Percentiles rank a stretch among this genome's conserved stretches.
These are phyloP conservation scores for Zalerion maritima DNA, from an alignment of 495 filamentous ascomycete genomes.

Conservation along the genomic window DNA sequence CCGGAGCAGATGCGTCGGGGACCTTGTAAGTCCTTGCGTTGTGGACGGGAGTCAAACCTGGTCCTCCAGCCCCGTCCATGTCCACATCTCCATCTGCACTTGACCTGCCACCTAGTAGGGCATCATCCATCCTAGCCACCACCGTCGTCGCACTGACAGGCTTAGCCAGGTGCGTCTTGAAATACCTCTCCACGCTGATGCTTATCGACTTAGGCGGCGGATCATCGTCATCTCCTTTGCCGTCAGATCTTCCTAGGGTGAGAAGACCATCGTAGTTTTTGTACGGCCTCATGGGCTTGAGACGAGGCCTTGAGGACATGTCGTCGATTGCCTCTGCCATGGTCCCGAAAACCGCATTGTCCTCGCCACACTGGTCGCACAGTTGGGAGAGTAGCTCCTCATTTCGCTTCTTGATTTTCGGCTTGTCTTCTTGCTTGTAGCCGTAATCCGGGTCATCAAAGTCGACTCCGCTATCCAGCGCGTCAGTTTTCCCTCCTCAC, in stretches of 20 bases:
- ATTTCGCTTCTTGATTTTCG: constrained; percentile 46
- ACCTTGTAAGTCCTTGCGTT: constrained; percentile 68
- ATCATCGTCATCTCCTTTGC: too few species aligned
- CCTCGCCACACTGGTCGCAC: constrained; percentile 41
- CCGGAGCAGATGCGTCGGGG: constrained; percentile 52
- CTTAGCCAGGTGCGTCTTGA: constrained; percentile 61
- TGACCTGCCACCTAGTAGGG: constrained; percentile 20
- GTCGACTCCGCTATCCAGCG: constrained; percentile 72
- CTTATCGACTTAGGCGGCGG: constrained; percentile 62
- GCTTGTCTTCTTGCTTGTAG: constrained; percentile 86
- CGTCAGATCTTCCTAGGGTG: constrained; percentile 69
- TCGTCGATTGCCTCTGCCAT: constrained; percentile 72
- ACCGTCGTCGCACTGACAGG: constrained; percentile 64
- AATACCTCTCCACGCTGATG: constrained; percentile 84
- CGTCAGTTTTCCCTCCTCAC: too few species aligned
- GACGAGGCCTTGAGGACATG: constrained; percentile 48
- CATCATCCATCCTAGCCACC: constrained; percentile 34
- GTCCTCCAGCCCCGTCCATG: constrained; percentile 7
- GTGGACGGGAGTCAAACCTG: constrained; percentile 48
- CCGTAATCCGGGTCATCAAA: constrained; percentile 89
- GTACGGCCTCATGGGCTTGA: constrained; percentile 58
- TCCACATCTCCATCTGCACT: too few species aligned
- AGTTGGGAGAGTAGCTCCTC: constrained; percentile 51
- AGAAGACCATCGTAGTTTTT: constrained; percentile 67
- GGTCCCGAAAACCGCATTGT: constrained; percentile 66